These are phyloP conservation scores for Trichoderma endophyticum DNA, from an alignment of 2,329 filamentous ascomycete species.

Conservation along the genomic window DNA sequence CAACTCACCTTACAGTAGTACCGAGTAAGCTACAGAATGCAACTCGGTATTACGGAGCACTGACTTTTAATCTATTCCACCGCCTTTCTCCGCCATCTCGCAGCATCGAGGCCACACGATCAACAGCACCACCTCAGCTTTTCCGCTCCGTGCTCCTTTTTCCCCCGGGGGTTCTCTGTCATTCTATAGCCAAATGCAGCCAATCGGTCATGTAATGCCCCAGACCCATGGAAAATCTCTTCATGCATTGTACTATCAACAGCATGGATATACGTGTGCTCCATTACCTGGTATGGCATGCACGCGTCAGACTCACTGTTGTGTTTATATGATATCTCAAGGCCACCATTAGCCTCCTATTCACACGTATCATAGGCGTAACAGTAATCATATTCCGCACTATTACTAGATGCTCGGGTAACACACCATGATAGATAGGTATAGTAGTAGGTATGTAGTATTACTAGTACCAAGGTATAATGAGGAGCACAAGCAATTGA, in stretches of 20 bases:
- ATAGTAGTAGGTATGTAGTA: background rate
- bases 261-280: background rate
- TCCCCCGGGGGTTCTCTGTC: background rate
- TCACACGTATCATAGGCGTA: background rate
- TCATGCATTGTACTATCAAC: background rate
- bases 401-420: background rate
- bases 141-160: background rate
- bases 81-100: background rate
- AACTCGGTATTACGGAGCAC: background rate
- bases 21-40: background rate
- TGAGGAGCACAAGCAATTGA: background rate
- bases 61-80: background rate
- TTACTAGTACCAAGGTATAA: conserved; percentile 3
- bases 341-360: background rate
- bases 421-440: background rate
- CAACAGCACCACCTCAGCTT: background rate
- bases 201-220: background rate
- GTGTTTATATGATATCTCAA: background rate
- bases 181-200: background rate
- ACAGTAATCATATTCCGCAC: background rate
- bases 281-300: background rate
- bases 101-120: background rate
- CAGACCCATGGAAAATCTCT: background rate
- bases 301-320: conserved; percentile 1
- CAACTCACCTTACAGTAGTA: background rate